Evolutionary conservation across 2,329 filamentous ascomycete genomes (phyloP).

Genomic region (Botrytis squamosa): DNA sequence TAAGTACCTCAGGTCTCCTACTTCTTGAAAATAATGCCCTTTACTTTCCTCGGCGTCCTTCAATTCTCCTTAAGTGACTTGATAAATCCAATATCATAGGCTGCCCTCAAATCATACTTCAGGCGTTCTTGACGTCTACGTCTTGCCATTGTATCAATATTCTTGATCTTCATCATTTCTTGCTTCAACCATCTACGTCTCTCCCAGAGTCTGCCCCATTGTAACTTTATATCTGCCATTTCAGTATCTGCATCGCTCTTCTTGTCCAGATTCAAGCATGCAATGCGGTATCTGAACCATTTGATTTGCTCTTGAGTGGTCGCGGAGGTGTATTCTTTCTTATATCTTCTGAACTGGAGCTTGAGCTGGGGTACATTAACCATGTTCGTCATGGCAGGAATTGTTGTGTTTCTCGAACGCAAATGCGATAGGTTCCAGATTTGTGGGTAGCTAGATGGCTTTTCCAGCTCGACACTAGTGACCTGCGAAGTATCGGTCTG

Average conservation of each 20-base stretch:
- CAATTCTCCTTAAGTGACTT: not conserved
- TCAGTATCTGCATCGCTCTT: not conserved
- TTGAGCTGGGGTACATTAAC: not conserved
- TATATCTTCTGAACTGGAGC: not conserved
- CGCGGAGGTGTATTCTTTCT: conserved; percentile 4
- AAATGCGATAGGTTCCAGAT: not conserved
- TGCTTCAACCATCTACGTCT: conserved; percentile 15
- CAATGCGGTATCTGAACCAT: not conserved
- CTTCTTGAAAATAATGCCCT: not conserved
- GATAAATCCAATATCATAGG: conserved; percentile 9
- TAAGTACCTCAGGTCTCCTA: not conserved
- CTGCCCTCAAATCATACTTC: not conserved
- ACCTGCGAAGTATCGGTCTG: conserved; percentile 5
- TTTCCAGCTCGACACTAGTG: not conserved
- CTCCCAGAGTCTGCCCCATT: not conserved
- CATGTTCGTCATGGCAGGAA: not conserved
- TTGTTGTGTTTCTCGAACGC: not conserved
- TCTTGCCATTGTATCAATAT: not conserved
- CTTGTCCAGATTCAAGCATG: not conserved
- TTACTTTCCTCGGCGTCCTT: not conserved
- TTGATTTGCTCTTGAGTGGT: not conserved
- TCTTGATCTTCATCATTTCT: conserved; percentile 13
- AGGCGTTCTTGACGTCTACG: not conserved
- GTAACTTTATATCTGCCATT: not conserved
- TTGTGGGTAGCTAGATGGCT: not conserved